Evolutionary conservation across 1,284 basidiomycete species (phyloP).

Genomic region (Ceratorhiza oryzae-sativae): DNA sequence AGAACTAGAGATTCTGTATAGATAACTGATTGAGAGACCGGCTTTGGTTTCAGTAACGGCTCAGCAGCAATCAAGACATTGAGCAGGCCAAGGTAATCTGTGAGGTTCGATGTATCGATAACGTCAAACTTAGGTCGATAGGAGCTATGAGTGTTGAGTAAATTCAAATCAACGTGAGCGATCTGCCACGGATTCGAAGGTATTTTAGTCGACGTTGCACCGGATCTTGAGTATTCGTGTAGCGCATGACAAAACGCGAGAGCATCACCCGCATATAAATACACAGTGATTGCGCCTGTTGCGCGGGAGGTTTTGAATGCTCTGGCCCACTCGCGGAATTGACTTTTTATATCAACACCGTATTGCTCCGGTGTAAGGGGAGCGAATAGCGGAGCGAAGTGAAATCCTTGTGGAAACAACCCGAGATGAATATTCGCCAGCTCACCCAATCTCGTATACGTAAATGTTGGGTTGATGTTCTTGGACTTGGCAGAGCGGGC

Average conservation of each 20-base stretch:
- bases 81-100: conserved; percentile 13
- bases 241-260: conserved; percentile 22
- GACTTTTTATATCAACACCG: background rate
- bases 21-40: conserved; percentile 15
- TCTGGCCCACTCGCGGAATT: background rate
- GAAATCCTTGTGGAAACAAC: conserved; percentile 15
- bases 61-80: conserved; percentile 9
- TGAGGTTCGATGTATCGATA: conserved; percentile 21
- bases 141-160: too few species aligned
- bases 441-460: background rate
- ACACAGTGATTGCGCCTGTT: background rate
- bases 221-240: too few species aligned
- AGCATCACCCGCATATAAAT: conserved; percentile 21
- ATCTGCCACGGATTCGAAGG: too few species aligned
- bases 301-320: background rate
- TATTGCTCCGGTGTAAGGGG: too few species aligned
- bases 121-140: too few species aligned
- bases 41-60: background rate
- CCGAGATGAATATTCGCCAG: background rate
- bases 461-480: conserved; percentile 5
- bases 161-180: too few species aligned
- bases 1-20: conserved; percentile 12
- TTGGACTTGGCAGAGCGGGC: too few species aligned
- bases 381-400: too few species aligned
- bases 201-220: background rate